Percentiles rank a stretch among this genome's conserved stretches.
phyloP scores from a whole-genome alignment of 352 stramenopile genomes.

The Pythium insidiosum region DNA sequence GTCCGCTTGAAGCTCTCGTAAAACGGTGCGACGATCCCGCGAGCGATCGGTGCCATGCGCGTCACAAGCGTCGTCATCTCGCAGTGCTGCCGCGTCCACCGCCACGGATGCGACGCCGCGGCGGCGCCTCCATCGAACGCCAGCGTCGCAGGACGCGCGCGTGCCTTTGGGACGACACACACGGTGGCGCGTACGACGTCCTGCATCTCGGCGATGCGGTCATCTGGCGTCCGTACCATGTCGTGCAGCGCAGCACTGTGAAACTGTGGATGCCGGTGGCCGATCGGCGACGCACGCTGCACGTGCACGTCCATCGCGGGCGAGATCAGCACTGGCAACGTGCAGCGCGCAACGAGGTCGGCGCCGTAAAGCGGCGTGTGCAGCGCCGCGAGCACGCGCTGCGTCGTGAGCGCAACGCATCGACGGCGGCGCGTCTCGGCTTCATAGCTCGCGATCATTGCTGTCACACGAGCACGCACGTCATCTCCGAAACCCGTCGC shows the following conservation, averaged over 20 bases:
- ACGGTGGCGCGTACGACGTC: constrained; percentile 50
- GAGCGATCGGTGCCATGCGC: constrained; percentile 27
- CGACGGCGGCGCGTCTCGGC: too few species aligned
- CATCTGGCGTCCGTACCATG: constrained; percentile 38
- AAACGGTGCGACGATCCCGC: constrained; percentile 30
- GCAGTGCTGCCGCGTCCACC: too few species aligned
- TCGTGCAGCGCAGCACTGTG: constrained; percentile 27
- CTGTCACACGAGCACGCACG: too few species aligned
- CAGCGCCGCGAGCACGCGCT: neutral
- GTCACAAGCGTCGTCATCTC: too few species aligned
- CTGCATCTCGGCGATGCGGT: constrained; percentile 31
- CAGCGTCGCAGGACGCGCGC: constrained; percentile 27
- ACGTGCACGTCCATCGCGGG: constrained; percentile 61
- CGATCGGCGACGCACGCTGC: constrained; percentile 11
- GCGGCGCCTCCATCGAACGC: constrained; percentile 29
- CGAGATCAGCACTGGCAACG: constrained; percentile 64
- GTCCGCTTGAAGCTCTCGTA: constrained; percentile 65
- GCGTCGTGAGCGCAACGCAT: too few species aligned
- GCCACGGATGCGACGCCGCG: too few species aligned
- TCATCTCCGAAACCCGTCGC: too few species aligned
- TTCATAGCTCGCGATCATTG: too few species aligned
- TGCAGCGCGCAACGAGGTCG: constrained; percentile 33
- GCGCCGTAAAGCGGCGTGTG: constrained; percentile 38
- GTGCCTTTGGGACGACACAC: constrained; percentile 69
- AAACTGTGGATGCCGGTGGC: constrained; percentile 1